A percentile compares a stretch with the other conserved stretches of the same genome.
These are phyloP conservation scores for Candida quercuum DNA, from an alignment of 805 yeast genomes.

Conservation along the genomic window DNA sequence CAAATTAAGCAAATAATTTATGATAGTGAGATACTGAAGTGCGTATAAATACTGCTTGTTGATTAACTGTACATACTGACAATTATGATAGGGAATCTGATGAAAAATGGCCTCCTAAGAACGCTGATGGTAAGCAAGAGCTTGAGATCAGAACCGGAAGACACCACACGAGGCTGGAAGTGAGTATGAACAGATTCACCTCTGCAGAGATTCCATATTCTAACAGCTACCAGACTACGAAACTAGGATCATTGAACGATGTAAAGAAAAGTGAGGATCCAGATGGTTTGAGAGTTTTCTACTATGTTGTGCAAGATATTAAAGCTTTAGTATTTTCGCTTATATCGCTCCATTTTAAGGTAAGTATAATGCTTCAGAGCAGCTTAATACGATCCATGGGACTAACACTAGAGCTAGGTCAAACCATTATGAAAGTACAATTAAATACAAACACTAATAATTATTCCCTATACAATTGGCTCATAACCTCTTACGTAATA, in stretches of 20 bases:
- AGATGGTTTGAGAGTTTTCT: slow-evolving; percentile 38
- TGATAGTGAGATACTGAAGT: slow-evolving; percentile 34
- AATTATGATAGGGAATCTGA: slow-evolving; percentile 28
- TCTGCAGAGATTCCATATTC: background rate
- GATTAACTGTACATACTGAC: background rate
- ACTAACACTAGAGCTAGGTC: no score
- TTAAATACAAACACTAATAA: background rate
- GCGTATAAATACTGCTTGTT: slow-evolving; percentile 2
- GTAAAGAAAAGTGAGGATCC: slow-evolving; percentile 35
- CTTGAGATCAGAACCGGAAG: slow-evolving; percentile 33
- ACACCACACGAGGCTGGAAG: slow-evolving; percentile 28
- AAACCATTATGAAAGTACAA: slow-evolving; percentile 6
- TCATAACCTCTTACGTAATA: no score
- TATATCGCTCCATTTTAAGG: slow-evolving; percentile 37
- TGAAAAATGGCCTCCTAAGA: slow-evolving; percentile 34
- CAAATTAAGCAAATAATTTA: slow-evolving; percentile 29
- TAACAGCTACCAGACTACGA: slow-evolving; percentile 22
- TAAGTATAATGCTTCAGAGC: slow-evolving; percentile 12
- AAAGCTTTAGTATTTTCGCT: slow-evolving; percentile 38
- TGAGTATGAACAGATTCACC: slow-evolving; percentile 4
- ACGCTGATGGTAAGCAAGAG: slow-evolving; percentile 36
- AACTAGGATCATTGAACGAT: slow-evolving; percentile 34
- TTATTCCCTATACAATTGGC: no score
- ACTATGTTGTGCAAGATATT: slow-evolving; percentile 37
- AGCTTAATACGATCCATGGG: no score